Percentiles rank a stretch among this genome's conserved stretches.
These are phyloP conservation scores for Suillus ampliporus DNA, from an alignment of 768 basidiomycete genomes.

Conservation along the genomic window DNA sequence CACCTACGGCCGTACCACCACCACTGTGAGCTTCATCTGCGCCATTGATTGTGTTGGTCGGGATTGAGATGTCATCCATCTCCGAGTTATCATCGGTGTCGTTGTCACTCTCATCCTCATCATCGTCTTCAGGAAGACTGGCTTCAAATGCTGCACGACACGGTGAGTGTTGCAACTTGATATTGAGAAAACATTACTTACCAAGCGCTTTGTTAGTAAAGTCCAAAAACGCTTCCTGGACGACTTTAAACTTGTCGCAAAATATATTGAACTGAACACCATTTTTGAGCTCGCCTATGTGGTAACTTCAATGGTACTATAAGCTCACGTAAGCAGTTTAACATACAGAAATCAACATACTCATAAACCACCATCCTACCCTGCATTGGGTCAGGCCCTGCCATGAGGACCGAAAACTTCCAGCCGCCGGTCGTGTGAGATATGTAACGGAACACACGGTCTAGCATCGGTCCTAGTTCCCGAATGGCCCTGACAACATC, in stretches of 20 bases:
- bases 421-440: background rate
- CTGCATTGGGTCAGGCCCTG: background rate
- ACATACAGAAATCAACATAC: background rate
- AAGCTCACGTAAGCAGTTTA: background rate
- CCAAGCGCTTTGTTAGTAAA: background rate
- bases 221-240: background rate
- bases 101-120: background rate
- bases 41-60: too few relatives aligned
- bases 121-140: background rate
- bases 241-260: background rate
- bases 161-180: background rate
- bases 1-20: too few relatives aligned
- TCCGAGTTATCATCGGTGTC: too few relatives aligned
- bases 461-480: background rate
- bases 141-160: background rate
- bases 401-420: constrained; percentile 1
- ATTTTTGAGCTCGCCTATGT: background rate
- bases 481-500: background rate
- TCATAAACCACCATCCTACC: background rate
- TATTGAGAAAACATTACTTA: background rate
- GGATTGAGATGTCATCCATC: too few relatives aligned
- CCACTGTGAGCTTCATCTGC: too few relatives aligned
- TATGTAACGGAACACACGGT: background rate
- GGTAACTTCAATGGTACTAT: background rate
- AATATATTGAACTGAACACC: background rate